A percentile compares a stretch with the other conserved stretches of the same genome.
Evolutionary conservation across 176 grass and related monocot genomes (phyloP).

Genomic region (Aegilops umbellulata): DNA sequence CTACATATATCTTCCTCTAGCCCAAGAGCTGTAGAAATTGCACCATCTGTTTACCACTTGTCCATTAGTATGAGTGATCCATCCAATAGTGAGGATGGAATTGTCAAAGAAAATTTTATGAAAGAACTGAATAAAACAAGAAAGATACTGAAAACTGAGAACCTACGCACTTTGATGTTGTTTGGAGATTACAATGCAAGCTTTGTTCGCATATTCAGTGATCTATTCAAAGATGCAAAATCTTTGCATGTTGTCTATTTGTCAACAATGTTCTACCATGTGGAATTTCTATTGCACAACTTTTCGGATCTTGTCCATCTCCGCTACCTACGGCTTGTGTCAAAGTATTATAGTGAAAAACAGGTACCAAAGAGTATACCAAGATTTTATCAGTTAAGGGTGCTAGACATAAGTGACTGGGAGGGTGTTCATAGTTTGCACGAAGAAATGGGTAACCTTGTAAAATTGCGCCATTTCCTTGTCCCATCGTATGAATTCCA

Average conservation of each 20-base stretch:
- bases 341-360: fast-evolving
- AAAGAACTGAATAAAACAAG: not conserved
- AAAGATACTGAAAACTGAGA: not conserved
- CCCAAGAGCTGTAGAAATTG: not conserved
- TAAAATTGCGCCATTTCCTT: not conserved
- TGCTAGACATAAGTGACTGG: not conserved
- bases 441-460: not conserved
- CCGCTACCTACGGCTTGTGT: no score
- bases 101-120: not conserved
- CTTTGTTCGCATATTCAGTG: not conserved
- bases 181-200: not conserved
- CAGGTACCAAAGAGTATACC: not conserved
- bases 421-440: not conserved
- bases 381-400: not conserved
- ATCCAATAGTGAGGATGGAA: not conserved
- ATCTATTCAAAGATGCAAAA: not conserved
- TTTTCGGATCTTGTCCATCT: no score
- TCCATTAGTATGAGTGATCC: not conserved
- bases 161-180: not conserved
- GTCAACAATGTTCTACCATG: not conserved
- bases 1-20: not conserved
- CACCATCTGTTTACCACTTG: not conserved
- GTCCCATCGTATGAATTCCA: not conserved
- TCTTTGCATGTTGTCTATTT: not conserved
- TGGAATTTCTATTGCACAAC: no score